Base-by-base conservation (phyloP, 768 basidiomycete species). In the Pisolithus microcarpus region DNA sequence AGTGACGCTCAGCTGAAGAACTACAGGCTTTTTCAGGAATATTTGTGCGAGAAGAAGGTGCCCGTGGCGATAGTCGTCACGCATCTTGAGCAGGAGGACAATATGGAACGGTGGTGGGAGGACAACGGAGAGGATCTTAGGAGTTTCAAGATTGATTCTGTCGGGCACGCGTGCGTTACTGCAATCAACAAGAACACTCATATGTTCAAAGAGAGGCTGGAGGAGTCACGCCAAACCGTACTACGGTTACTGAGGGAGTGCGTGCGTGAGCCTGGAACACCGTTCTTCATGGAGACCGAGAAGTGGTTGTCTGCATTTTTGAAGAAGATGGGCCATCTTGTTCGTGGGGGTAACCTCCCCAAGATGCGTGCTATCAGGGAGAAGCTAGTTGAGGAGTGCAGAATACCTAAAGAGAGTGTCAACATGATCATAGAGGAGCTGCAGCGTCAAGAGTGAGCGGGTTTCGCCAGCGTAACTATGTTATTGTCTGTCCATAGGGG, bases 51-150 rank as follows among this genome's bases (percentile, higher is more conserved):
- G 34, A 58, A 55, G 45, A 62, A 65, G 10, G 66, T 70, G 7
- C 64, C 66, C 8, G 43, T 66, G 36, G 64, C 65, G 1, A 50
- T 70, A 23, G 59, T 70, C 44, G 30, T 70, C 49, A 70, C 69
- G 5, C 63, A 70, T 19, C 65, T 70, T 44, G 70, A 70, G 48
- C 60, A 65, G 5, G 66, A 66, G 54, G 58, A 66, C 18, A 52
- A 56, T 13, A 72, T 70, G 69, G 69, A 69, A 5, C 42, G 53
- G 11, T 70, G 70, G 70, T 70, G 70, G 69, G 28, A 11, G 8
- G 18, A 53, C 9, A 72, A 70, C 43, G n/a, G 52, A 7, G 11
- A 31, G 23, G 55, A 61, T 23, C 60, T 70, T 44, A 7, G 39
- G 4, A 48, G 50, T 2, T 59, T 51, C 30, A 56, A 54, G n/a